These are phyloP conservation scores for Salix exigua DNA, from an alignment of 345 rosid species.

Conservation along the genomic window DNA sequence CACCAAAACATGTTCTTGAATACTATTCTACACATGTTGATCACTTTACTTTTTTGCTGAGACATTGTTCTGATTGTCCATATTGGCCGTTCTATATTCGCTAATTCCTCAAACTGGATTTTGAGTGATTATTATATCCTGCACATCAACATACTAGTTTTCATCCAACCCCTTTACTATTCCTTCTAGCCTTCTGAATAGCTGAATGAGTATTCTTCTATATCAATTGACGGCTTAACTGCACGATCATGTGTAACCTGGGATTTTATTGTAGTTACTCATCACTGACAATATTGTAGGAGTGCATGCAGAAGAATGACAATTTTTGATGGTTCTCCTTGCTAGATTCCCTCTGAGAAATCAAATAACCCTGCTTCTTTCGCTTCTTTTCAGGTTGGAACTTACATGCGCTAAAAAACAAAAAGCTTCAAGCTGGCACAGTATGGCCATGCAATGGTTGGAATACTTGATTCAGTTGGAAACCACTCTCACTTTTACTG, in stretches of 20 bases:
- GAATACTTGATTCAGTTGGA: neutral
- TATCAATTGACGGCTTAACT: neutral
- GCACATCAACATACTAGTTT: neutral
- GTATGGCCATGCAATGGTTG: neutral
- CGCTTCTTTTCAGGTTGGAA: too few relatives aligned
- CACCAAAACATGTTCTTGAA: neutral
- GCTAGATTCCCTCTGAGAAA: too few relatives aligned
- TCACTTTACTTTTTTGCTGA: too few relatives aligned
- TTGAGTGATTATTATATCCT: neutral
- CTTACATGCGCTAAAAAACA: too few relatives aligned
- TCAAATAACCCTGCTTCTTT: too few relatives aligned
- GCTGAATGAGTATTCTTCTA: neutral
- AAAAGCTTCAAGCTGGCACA: too few relatives aligned
- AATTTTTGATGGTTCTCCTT: too few relatives aligned
- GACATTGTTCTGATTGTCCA: neutral
- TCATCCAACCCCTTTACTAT: neutral
- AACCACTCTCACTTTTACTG: neutral
- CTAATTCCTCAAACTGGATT: neutral
- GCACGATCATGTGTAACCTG: neutral
- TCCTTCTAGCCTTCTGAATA: neutral
- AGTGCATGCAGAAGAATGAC: neutral
- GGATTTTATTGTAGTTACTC: neutral
- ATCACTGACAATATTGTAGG: neutral
- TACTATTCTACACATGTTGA: neutral
- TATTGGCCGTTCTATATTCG: neutral